phyloP scores from a whole-genome alignment of 805 yeast species.

The Saturnispora silvae region DNA sequence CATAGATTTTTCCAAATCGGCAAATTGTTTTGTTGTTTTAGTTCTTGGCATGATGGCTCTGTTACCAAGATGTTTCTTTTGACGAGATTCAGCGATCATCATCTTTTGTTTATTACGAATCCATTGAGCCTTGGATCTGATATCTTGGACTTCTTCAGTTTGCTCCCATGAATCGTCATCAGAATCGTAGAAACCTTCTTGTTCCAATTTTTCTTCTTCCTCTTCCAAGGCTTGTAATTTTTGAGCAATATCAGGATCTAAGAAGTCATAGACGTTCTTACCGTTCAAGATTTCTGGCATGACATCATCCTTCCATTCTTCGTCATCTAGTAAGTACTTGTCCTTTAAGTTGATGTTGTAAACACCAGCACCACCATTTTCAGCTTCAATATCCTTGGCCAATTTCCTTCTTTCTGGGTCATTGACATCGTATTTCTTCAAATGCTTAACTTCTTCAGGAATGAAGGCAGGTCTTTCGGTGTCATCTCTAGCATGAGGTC shows the following conservation, averaged over 20 bases:
- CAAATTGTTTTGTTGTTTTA: slow-evolving; percentile 61
- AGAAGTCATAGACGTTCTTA: slow-evolving; percentile 91
- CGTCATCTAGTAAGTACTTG: slow-evolving; percentile 84
- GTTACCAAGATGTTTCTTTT: slow-evolving; percentile 78
- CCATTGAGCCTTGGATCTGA: slow-evolving; percentile 86
- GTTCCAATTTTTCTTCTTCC: slow-evolving; percentile 89
- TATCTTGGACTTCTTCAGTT: slow-evolving; percentile 51
- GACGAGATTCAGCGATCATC: slow-evolving; percentile 83
- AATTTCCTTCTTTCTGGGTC: slow-evolving; percentile 77
- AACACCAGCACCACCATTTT: slow-evolving; percentile 98
- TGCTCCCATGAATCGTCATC: slow-evolving; percentile 58
- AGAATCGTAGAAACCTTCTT: slow-evolving; percentile 91
- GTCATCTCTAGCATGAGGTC: slow-evolving; percentile 84
- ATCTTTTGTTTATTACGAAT: slow-evolving; percentile 89
- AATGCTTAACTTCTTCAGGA: slow-evolving; percentile 59
- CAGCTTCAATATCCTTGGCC: slow-evolving; percentile 84
- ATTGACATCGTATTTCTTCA: slow-evolving; percentile 59
- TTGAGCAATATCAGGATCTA: slow-evolving; percentile 90
- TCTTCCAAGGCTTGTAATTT: slow-evolving; percentile 92
- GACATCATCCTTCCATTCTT: slow-evolving; percentile 93
- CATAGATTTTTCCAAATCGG: slow-evolving; percentile 83
- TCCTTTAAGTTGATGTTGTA: slow-evolving; percentile 89
- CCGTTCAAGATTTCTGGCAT: slow-evolving; percentile 97
- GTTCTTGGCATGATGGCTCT: slow-evolving; percentile 87
- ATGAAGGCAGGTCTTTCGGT: slow-evolving; percentile 66